Percentiles rank a stretch among this genome's conserved stretches.
Conservation (phyloP, 140 eudicot genomes). For the Senecio squalidus region DNA sequence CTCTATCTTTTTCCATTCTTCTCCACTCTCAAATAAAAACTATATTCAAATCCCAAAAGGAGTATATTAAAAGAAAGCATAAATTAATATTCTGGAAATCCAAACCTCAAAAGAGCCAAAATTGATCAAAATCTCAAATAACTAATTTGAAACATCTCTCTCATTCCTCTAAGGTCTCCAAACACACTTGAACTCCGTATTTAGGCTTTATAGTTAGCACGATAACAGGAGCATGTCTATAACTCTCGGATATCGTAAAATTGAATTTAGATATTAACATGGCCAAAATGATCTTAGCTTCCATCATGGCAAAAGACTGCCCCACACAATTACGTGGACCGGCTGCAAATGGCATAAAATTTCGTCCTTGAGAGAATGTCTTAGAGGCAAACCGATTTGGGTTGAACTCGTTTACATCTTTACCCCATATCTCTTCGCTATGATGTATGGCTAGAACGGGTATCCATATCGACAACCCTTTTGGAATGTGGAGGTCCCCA, state of each 20-base stretch:
- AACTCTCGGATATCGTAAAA: conserved; percentile 51
- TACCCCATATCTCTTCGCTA: conserved; percentile 71
- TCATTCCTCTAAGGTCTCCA: conserved; percentile 49
- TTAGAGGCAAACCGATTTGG: conserved; percentile 67
- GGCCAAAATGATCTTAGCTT: conserved; percentile 77
- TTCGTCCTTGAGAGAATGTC: conserved; percentile 47
- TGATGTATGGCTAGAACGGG: conserved; percentile 92
- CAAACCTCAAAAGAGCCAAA: conserved; percentile 23
- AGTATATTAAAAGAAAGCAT: background rate
- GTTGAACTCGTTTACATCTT: conserved; percentile 72
- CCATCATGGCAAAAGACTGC: conserved; percentile 80
- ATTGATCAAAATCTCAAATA: conserved; percentile 21
- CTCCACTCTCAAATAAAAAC: conserved; percentile 17
- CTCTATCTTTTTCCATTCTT: conserved; percentile 24
- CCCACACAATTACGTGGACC: conserved; percentile 96
- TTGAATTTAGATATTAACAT: conserved; percentile 63
- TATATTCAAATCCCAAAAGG: background rate
- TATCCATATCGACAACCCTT: conserved; percentile 88
- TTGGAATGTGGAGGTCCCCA: conserved; percentile 81
- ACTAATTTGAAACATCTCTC: conserved; percentile 4
- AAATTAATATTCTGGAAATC: background rate
- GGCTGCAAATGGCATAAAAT: conserved; percentile 77
- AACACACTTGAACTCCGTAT: conserved; percentile 76
- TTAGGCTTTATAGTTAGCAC: conserved; percentile 87
- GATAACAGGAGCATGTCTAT: conserved; percentile 76